These are phyloP conservation scores for Phytopythium sindhum DNA, from an alignment of 352 stramenopile genomes.

Conservation along the genomic window DNA sequence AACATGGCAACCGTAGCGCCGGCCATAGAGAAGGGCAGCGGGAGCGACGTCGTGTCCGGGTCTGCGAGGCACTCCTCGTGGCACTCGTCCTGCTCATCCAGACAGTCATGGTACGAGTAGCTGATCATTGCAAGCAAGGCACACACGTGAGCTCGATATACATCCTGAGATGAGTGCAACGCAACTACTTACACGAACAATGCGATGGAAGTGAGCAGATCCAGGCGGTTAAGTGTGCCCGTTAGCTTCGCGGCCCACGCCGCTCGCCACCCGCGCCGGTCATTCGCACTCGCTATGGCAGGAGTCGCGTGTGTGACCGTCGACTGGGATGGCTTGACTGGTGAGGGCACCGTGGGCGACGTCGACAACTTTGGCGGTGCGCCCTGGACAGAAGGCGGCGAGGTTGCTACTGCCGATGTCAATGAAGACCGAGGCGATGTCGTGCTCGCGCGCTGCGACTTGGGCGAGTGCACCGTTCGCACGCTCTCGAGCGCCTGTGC, in stretches of 20 bases:
- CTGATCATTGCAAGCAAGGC: background rate
- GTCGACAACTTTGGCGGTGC: background rate
- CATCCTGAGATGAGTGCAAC: background rate
- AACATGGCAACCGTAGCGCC: background rate
- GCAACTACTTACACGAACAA: slow-evolving; percentile 2
- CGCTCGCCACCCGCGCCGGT: background rate
- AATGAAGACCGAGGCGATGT: background rate
- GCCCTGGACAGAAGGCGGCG: background rate
- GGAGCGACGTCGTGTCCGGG: slow-evolving; percentile 1
- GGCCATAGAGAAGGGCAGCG: background rate
- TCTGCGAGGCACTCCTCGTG: slow-evolving; percentile 9
- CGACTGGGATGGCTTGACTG: background rate
- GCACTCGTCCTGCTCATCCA: slow-evolving; percentile 6
- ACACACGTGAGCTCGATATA: background rate
- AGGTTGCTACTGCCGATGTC: background rate
- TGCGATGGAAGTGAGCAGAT: background rate
- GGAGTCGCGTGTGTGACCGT: background rate
- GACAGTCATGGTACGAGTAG: slow-evolving; percentile 7
- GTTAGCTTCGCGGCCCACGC: background rate
- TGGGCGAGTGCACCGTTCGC: slow-evolving; percentile 30
- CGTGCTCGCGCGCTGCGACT: background rate
- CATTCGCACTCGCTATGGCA: background rate
- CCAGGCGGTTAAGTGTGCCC: background rate
- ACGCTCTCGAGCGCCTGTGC: slow-evolving; percentile 24
- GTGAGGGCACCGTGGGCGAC: background rate